These are phyloP conservation scores for Auriscalpium microsporum DNA, from an alignment of 768 basidiomycete genomes.

Conservation along the genomic window DNA sequence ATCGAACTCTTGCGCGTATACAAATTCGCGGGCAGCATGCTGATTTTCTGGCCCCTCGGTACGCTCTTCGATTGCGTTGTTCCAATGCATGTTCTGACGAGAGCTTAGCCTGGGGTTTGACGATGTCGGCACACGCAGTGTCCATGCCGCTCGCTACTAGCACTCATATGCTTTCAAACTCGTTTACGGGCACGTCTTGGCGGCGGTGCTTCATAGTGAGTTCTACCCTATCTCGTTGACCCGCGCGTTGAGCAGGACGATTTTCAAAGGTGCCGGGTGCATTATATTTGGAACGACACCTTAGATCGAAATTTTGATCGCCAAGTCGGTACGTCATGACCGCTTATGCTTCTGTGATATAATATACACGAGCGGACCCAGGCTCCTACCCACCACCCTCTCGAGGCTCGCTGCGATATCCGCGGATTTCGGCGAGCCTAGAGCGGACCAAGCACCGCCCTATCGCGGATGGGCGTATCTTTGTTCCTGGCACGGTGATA, in stretches of 20 bases:
- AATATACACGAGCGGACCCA: too few species aligned
- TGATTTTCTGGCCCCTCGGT: conserved; percentile 19
- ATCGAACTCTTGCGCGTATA: conserved; percentile 18
- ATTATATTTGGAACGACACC: neutral
- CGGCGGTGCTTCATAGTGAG: neutral
- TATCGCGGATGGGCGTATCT: neutral
- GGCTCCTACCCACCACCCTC: too few species aligned
- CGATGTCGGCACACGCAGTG: conserved; percentile 15
- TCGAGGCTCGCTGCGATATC: too few species aligned
- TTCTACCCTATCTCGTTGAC: neutral
- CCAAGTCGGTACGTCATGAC: neutral
- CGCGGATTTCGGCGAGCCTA: too few species aligned
- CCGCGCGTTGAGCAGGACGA: neutral
- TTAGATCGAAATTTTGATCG: neutral
- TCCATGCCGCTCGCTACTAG: conserved; percentile 4
- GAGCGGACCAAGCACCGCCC: neutral
- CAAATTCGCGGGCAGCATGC: conserved; percentile 14
- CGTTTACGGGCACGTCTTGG: neutral
- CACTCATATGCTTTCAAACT: neutral
- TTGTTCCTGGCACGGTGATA: neutral
- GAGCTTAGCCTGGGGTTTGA: conserved; percentile 13
- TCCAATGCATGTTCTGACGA: neutral
- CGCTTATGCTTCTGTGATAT: too few species aligned
- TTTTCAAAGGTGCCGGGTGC: neutral
- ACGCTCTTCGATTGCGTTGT: too few species aligned